phyloP scores from a whole-genome alignment of 306 rosid species.

The Cicer judaicum region DNA sequence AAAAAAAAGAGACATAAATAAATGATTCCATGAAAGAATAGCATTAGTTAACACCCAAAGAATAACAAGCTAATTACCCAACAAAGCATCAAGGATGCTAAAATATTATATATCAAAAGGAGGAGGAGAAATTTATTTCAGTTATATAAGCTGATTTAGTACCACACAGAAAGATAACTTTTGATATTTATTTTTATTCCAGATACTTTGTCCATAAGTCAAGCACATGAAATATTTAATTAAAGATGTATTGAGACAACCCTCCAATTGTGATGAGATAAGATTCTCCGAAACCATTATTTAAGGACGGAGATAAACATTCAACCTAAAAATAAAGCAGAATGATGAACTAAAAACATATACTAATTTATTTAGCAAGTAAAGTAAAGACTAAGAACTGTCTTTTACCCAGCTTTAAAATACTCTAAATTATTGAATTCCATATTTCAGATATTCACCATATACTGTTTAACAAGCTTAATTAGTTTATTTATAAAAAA shows the following conservation, averaged over 20 bases:
- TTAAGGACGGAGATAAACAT: constrained; percentile 16
- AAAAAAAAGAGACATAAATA: constrained; percentile 14
- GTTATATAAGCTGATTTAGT: constrained; percentile 26
- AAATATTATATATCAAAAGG: constrained; percentile 34
- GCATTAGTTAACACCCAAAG: constrained; percentile 17
- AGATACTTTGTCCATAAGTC: constrained; percentile 7
- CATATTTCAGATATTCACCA: constrained; percentile 8
- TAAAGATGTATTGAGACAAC: constrained; percentile 6
- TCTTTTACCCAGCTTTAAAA: background rate
- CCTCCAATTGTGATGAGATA: constrained; percentile 2
- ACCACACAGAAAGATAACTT: constrained; percentile 17
- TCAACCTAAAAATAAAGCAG: constrained; percentile 2
- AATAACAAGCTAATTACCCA: constrained; percentile 8
- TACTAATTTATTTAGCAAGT: background rate
- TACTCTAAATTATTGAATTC: background rate
- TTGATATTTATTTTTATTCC: constrained; percentile 21
- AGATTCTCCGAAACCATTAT: constrained; percentile 10
- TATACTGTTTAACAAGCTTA: background rate
- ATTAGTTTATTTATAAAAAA: background rate
- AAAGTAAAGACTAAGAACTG: constrained; percentile 9
- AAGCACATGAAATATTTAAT: background rate
- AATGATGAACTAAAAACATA: constrained; percentile 19
- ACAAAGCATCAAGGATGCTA: constrained; percentile 15
- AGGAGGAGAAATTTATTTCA: constrained; percentile 9
- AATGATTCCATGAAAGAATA: constrained; percentile 22